phyloP scores from a whole-genome alignment of 1,284 basidiomycete species.

The Mycena sp. region DNA sequence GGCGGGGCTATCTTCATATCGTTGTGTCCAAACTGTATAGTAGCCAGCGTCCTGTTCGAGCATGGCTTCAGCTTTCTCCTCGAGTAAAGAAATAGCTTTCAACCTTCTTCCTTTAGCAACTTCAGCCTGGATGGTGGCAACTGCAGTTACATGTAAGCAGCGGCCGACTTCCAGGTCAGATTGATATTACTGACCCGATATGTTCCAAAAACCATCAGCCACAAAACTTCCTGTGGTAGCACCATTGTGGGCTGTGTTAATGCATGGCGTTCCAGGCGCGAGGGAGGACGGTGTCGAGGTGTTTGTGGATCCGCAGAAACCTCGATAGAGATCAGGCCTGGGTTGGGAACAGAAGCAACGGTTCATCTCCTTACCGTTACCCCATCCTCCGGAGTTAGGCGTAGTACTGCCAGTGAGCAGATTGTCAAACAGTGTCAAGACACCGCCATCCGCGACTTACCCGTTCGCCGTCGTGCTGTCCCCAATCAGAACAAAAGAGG shows the following conservation, averaged over 20 bases:
- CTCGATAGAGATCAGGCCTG: slow-evolving; percentile 28
- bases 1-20: slow-evolving; percentile 55
- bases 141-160: background rate
- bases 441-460: slow-evolving; percentile 30
- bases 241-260: slow-evolving; percentile 52
- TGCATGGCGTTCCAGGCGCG: slow-evolving; percentile 47
- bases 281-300: slow-evolving; percentile 48
- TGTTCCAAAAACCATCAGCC: slow-evolving; percentile 47
- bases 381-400: slow-evolving; percentile 44
- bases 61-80: background rate
- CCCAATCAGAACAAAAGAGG: slow-evolving; percentile 42
- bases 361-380: too few species aligned
- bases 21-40: slow-evolving; percentile 58
- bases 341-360: too few species aligned
- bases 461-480: slow-evolving; percentile 53
- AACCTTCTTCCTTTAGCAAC: slow-evolving; percentile 44
- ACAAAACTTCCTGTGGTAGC: slow-evolving; percentile 55
- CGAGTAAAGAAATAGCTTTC: background rate
- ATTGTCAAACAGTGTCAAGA: too few species aligned
- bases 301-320: slow-evolving; percentile 50
- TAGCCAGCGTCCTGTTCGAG: slow-evolving; percentile 45
- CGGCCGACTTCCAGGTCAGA: too few species aligned
- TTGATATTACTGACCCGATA: slow-evolving; percentile 34
- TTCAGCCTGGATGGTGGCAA: slow-evolving; percentile 42
- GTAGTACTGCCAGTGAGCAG: too few species aligned